These are phyloP conservation scores for Eimeria tenella DNA, from an alignment of 169 alveolate species.

Conservation along the genomic window DNA sequence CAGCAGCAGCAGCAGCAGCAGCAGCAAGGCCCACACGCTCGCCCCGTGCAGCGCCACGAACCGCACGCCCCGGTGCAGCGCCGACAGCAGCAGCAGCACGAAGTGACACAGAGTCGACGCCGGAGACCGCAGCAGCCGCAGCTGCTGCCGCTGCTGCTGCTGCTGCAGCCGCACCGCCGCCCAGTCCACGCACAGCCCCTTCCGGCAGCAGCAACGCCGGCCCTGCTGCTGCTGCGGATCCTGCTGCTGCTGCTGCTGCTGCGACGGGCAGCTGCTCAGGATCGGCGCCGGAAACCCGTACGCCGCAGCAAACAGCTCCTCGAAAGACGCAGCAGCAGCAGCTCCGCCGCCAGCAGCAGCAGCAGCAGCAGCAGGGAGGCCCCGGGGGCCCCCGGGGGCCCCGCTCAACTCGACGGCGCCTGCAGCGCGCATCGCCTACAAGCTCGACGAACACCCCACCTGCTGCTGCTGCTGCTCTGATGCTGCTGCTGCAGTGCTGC, in stretches of 20 bases:
- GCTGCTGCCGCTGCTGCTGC: constrained; percentile 21
- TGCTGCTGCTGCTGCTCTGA: background rate
- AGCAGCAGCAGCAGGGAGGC: background rate
- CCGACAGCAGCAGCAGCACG: constrained; percentile 28
- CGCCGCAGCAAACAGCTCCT: background rate
- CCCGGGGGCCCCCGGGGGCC: background rate
- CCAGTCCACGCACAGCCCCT: constrained; percentile 61
- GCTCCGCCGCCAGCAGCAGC: background rate
- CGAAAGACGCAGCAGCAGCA: background rate
- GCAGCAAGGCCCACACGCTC: background rate
- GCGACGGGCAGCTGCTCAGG: background rate
- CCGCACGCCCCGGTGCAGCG: background rate
- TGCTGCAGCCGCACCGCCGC: constrained; percentile 47
- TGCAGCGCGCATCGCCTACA: background rate
- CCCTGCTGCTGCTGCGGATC: constrained; percentile 43
- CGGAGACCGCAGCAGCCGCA: constrained; percentile 31
- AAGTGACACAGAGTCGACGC: constrained; percentile 36
- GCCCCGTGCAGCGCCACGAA: background rate
- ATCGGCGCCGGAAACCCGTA: constrained; percentile 7
- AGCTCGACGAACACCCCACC: background rate
- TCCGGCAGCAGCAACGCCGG: background rate
- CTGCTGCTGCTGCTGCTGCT: constrained; percentile 34
- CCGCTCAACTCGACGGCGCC: background rate
- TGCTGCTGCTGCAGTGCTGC: background rate
- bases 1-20: background rate